Evolutionary conservation across 2,329 filamentous ascomycete species (phyloP), one percentile per base, ranked within the genome.

Genomic region (Xylariaceae sp.): DNA sequence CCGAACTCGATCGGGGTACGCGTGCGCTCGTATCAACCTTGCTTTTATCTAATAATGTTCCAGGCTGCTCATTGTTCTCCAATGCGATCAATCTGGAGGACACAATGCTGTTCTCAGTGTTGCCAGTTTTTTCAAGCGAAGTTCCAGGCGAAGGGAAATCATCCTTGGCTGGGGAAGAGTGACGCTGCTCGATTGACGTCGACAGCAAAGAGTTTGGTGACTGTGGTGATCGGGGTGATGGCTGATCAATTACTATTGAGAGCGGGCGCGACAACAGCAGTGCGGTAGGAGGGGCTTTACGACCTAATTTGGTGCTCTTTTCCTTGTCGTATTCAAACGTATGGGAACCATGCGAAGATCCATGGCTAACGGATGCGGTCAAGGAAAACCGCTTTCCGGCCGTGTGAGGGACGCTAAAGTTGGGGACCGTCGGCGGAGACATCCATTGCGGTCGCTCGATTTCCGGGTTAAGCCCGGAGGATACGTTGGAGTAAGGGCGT

Each of bases 241-340:
- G 78, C 42, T 80, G 74, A 52, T 83, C 80, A 47, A 75, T 66
- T 2, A 83, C 78, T 43, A 80, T 74, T 1, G 80, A 83, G 10
- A 83, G 66, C 1, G 79, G 78, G 6, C 79, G 73, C 1, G 78
- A 74, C 53, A 76, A 72, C 22, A 73, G 66, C 38, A 82, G 65
- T 0, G 75, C 70, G 1, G 77, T 75, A 2, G 79, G 77, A 2
- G 76, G 74, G 14, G 69, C 67, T 36, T 71, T 72, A 43, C 73
- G 62, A 13, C 57, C 43, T 7, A 55, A 41, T 43, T 66, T 65
- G n/a, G 53, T 44, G 7, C 57, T 58, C 48, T 28, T 28, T 28
- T 28, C 22, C 22, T 57, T 58, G 38, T 68, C 66, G 19, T 57
- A 55, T 19, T 67, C 60, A 31, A 50, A 36, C 18, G 44, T 42